Evolutionary conservation across 352 stramenopile species (phyloP).

Genomic region (Detonula confervacea): DNA sequence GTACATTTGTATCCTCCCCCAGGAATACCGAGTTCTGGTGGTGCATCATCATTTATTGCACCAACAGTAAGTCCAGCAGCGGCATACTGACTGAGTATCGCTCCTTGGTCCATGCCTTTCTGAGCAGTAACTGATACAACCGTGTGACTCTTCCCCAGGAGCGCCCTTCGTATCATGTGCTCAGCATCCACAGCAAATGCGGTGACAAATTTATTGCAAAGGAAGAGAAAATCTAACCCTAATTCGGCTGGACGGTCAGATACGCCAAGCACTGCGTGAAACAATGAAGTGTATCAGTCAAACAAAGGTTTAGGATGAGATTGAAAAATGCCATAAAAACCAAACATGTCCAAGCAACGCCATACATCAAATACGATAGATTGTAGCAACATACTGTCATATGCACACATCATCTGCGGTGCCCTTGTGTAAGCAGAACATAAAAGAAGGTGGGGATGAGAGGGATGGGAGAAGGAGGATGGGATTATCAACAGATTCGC

Average conservation of each 20-base stretch:
- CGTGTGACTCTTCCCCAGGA: constrained; percentile 7
- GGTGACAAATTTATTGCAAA: constrained; percentile 1
- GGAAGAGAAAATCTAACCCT: constrained; percentile 12
- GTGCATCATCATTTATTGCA: neutral
- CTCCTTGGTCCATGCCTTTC: constrained; percentile 1
- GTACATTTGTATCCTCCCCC: neutral
- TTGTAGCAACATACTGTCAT: too few species aligned
- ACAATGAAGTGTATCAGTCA: too few species aligned
- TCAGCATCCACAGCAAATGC: constrained; percentile 2
- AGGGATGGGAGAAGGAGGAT: too few species aligned
- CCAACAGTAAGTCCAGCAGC: constrained; percentile 5
- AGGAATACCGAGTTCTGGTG: constrained; percentile 1
- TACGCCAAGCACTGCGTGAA: constrained; percentile 9
- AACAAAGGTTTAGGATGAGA: too few species aligned
- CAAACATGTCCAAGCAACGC: too few species aligned
- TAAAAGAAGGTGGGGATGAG: too few species aligned
- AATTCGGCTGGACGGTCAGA: neutral
- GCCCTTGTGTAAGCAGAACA: too few species aligned
- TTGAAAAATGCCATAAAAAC: too few species aligned
- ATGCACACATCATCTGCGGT: constrained; percentile 23
- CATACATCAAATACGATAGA: too few species aligned
- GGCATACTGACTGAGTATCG: constrained; percentile 7
- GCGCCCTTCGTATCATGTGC: constrained; percentile 8
- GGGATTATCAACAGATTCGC: too few species aligned
- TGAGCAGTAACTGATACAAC: constrained; percentile 6